Percentiles rank a stretch among this genome's conserved stretches.
Evolutionary conservation across 2,329 filamentous ascomycete genomes (phyloP).

Genomic region (Aspergillus intermedius): DNA sequence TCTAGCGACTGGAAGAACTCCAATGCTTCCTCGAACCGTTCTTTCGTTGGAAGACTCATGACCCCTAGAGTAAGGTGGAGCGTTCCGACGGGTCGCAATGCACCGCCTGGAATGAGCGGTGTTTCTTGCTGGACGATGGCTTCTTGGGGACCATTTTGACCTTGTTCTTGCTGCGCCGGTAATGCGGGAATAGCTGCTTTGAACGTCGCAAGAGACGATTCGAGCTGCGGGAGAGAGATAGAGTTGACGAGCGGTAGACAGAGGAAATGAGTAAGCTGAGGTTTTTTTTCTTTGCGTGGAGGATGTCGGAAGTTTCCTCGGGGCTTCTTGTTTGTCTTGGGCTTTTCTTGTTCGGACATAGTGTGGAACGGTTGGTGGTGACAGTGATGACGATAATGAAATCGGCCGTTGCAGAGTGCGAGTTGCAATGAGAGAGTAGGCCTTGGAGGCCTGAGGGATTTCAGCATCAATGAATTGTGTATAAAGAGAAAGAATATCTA

Average conservation of each 20-base stretch:
- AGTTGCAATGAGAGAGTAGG: constrained; percentile 1
- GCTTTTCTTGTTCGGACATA: constrained; percentile 4
- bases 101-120: constrained; percentile 53
- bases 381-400: constrained; percentile 3
- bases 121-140: constrained; percentile 27
- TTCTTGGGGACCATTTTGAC: constrained; percentile 8
- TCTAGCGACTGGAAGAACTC: constrained; percentile 42
- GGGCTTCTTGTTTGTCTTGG: constrained; percentile 2
- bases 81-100: constrained; percentile 69
- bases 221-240: constrained; percentile 57
- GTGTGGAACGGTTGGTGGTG: not conserved
- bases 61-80: constrained; percentile 83
- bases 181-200: constrained; percentile 46
- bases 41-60: constrained; percentile 60
- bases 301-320: not conserved
- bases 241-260: constrained; percentile 56
- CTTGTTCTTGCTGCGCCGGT: constrained; percentile 4
- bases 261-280: constrained; percentile 41
- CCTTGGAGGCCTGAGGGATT: constrained; percentile 1
- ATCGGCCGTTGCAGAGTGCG: not conserved
- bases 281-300: constrained; percentile 16
- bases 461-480: too few species aligned
- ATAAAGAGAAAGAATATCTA: too few species aligned
- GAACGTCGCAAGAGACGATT: constrained; percentile 57
- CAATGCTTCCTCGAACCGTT: constrained; percentile 44